phyloP scores from a whole-genome alignment of 106 monocot species.

The Iris macrosiphon region DNA sequence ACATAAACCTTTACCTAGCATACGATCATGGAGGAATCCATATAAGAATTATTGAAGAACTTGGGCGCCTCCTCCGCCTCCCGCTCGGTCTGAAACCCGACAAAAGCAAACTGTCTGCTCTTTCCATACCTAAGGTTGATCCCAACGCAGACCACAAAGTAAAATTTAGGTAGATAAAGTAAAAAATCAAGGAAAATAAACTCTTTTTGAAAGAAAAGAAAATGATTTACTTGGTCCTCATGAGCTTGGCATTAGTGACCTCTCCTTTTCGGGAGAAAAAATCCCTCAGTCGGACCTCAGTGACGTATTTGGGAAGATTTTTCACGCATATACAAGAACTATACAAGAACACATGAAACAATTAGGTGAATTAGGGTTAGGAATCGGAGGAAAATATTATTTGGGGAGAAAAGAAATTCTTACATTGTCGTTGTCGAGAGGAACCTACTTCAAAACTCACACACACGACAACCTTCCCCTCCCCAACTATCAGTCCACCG shows the following conservation, averaged over 20 bases:
- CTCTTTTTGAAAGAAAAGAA: background rate
- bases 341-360: too few species aligned
- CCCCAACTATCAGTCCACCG: too few species aligned
- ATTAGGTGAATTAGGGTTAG: too few species aligned
- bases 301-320: constrained; percentile 80
- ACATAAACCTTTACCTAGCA: constrained; percentile 92
- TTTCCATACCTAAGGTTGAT: constrained; percentile 54
- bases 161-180: constrained; percentile 11
- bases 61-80: constrained; percentile 73
- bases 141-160: background rate
- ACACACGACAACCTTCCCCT: too few species aligned
- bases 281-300: constrained; percentile 69
- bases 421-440: too few species aligned
- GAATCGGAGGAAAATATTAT: too few species aligned
- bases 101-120: constrained; percentile 84
- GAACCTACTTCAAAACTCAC: too few species aligned
- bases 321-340: constrained; percentile 97
- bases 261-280: constrained; percentile 94
- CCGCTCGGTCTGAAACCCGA: constrained; percentile 56
- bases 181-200: background rate
- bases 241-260: constrained; percentile 84
- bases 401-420: too few species aligned
- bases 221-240: constrained; percentile 66
- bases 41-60: constrained; percentile 72
- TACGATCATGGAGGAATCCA: constrained; percentile 70